Evolutionary conservation across 768 basidiomycete species (phyloP).

Genomic region (Filobasidium floriforme): DNA sequence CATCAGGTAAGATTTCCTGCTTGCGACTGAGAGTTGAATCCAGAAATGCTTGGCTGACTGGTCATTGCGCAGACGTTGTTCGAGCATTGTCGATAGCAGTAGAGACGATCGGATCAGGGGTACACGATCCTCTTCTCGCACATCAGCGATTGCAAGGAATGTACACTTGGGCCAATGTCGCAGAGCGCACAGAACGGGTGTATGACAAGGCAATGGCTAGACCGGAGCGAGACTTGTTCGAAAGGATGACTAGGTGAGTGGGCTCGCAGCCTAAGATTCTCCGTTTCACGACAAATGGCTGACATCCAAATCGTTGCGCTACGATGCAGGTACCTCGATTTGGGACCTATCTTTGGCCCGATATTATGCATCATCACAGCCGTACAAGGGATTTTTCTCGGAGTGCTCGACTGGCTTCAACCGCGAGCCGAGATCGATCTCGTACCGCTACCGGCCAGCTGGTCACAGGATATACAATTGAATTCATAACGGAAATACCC

Average conservation of each 20-base stretch:
- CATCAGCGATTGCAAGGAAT: constrained; percentile 70
- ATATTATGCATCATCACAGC: constrained; percentile 83
- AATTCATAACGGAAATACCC: no score
- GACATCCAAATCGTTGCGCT: neutral
- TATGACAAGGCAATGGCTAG: constrained; percentile 63
- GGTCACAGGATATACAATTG: no score
- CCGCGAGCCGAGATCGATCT: constrained; percentile 71
- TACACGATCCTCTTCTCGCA: constrained; percentile 66
- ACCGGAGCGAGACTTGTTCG: constrained; percentile 63
- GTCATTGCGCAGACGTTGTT: constrained; percentile 56
- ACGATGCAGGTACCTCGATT: constrained; percentile 55
- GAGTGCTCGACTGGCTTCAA: constrained; percentile 73
- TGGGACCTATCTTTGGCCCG: constrained; percentile 72
- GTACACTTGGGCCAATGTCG: constrained; percentile 78
- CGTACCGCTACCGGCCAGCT: constrained; percentile 45
- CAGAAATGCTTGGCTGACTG: neutral
- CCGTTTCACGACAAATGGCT: neutral
- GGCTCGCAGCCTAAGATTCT: neutral
- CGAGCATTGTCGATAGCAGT: constrained; percentile 76
- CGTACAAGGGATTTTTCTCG: constrained; percentile 81
- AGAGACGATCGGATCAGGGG: constrained; percentile 56
- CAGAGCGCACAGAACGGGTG: constrained; percentile 72
- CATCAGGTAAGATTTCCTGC: constrained; percentile 61
- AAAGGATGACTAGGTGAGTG: constrained; percentile 65
- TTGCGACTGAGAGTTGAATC: neutral